phyloP scores from a whole-genome alignment of 2,329 filamentous ascomycete species.

The Rugonectria rugulosa region DNA sequence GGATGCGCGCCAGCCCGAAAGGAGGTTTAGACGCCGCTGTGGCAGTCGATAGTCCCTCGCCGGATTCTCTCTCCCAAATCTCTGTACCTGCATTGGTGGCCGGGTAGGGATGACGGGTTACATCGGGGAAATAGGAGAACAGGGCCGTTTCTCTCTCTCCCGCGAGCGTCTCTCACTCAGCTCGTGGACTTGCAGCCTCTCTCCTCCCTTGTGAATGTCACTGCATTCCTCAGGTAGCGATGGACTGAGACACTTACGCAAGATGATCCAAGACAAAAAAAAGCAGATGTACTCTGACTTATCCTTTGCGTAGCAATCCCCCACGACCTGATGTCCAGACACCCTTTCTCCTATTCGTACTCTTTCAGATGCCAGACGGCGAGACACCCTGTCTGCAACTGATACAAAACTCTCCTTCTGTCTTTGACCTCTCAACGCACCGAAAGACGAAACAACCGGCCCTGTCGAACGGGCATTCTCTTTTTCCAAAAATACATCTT shows the following conservation, averaged over 20 bases:
- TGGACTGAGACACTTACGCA: no score
- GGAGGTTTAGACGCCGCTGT: slow-evolving; percentile 4
- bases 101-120: slow-evolving; percentile 8
- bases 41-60: slow-evolving; percentile 14
- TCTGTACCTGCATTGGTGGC: slow-evolving; percentile 19
- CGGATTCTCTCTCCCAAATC: slow-evolving; percentile 11
- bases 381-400: background rate
- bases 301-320: no score
- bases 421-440: slow-evolving; percentile 2
- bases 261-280: no score
- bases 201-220: no score
- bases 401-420: background rate
- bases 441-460: slow-evolving; percentile 18
- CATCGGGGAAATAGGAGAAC: slow-evolving; percentile 12
- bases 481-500: slow-evolving; percentile 20
- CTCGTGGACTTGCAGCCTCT: no score
- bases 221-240: no score
- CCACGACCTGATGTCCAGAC: no score
- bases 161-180: no score
- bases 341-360: no score
- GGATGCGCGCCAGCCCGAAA: slow-evolving; percentile 8
- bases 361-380: background rate
- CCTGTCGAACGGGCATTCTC: background rate
- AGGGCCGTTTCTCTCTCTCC: no score
- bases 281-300: no score